Base-by-base conservation (phyloP, 768 basidiomycete genomes). In the Scleroderma bovista region DNA sequence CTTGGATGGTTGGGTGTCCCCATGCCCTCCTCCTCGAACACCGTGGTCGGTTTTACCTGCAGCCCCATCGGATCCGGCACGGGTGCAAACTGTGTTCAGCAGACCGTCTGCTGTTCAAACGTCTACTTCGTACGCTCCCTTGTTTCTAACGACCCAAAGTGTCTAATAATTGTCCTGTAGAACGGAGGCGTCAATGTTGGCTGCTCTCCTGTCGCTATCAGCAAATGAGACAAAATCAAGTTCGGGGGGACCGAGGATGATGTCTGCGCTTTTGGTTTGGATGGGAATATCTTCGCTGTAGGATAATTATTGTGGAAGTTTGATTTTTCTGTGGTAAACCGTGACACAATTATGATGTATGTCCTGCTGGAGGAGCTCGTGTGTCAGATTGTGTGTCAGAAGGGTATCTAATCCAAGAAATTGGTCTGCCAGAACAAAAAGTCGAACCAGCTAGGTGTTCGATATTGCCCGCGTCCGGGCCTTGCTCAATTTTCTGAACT, bases 51-150 rank as follows among this genome's bases (percentile, higher is more conserved):
- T n/a, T 36, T 36, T n/a, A 36, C 34, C 13, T 36, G 34, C 34
- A 36, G 34, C n/a, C 34, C 34, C n/a, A 48, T 64, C 49, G 64
- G 61, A 16, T 46, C 57, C 17, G 59, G 52, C 42, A 24, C 33
- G 37, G 63, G 58, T 31, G 40, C 26, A 3, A 42, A 23, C 22
- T 34, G 58, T 54, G 38, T n/a, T 6, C 12, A 20, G 38, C 47
- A 48, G 19, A 16, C 39, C 2, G 47, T 39, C 15, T 43, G 41
- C 41, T 43, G 41, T 23, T 16, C 22, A 13, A 26, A 26, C 41
- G 13, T 15, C 41, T 43, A 23, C 24, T 43, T 43, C 23, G 41
- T 43, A 26, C 13, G 41, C 16, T 26, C 23, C n/a, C 19, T n/a
- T 17, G 15, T 43, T 43, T 16, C 24, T 9, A 16, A 16, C 23